A percentile compares a stretch with the other conserved stretches of the same genome.
Evolutionary conservation across 1,139 yeast species (phyloP).

Genomic region (Schwanniomyces etchellsii): DNA sequence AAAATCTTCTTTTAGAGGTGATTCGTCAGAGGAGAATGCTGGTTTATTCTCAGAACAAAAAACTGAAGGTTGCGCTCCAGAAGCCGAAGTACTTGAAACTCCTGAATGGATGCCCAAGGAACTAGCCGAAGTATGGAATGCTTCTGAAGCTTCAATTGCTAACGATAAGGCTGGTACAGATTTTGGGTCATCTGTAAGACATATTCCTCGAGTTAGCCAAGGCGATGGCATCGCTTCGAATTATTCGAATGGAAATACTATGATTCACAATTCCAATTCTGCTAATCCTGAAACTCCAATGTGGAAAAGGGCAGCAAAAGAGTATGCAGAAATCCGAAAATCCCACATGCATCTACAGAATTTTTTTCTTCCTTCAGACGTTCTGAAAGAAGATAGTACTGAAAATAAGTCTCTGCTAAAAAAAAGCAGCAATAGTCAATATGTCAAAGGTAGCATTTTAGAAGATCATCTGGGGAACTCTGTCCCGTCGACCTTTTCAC

Average conservation of each 20-base stretch:
- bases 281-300: constrained; percentile 24
- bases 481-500: constrained; percentile 29
- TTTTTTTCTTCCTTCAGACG: constrained; percentile 19
- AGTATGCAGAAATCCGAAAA: constrained; percentile 21
- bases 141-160: constrained; percentile 3
- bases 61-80: neutral
- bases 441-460: constrained; percentile 1
- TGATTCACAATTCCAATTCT: constrained; percentile 29
- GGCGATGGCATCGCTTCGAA: constrained; percentile 15
- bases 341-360: constrained; percentile 28
- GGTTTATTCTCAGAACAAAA: constrained; percentile 2
- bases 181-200: constrained; percentile 25
- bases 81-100: neutral
- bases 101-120: constrained; percentile 45
- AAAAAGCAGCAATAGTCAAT: constrained; percentile 4
- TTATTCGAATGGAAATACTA: constrained; percentile 25
- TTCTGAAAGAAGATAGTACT: constrained; percentile 4
- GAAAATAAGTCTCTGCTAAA: constrained; percentile 4
- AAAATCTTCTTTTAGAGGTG: neutral
- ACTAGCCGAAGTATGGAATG: constrained; percentile 31
- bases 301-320: constrained; percentile 32
- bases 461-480: constrained; percentile 15
- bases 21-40: neutral
- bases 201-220: constrained; percentile 13
- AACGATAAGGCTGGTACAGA: constrained; percentile 11